A percentile compares a stretch with the other conserved stretches of the same genome.
Evolutionary conservation across 1,139 yeast species (phyloP).

Genomic region (Saccharomyces hybrid): DNA sequence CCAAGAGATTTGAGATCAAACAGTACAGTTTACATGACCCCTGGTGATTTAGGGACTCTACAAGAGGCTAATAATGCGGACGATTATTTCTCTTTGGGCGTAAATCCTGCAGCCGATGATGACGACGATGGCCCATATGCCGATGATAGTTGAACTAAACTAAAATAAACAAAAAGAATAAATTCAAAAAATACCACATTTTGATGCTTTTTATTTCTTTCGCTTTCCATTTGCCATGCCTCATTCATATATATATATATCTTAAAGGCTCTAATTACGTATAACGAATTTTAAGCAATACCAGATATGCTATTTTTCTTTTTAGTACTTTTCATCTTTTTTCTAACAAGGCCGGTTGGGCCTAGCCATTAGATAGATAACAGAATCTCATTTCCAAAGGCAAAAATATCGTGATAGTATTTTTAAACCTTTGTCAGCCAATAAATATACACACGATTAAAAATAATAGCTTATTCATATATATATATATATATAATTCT

Average conservation of each 20-base stretch:
- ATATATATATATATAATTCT: not conserved
- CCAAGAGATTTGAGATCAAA: conserved; percentile 47
- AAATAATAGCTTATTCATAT: not conserved
- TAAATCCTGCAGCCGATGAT: conserved; percentile 43
- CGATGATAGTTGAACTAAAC: not conserved
- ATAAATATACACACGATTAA: not conserved
- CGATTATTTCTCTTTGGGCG: conserved; percentile 74
- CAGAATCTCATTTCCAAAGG: not conserved
- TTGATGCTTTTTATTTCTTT: not conserved
- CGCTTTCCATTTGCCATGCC: not conserved
- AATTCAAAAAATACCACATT: not conserved
- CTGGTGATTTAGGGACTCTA: conserved; percentile 89
- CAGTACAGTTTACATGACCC: conserved; percentile 68
- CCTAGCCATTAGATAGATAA: not conserved
- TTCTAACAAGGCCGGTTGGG: not conserved
- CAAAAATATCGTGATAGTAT: not conserved
- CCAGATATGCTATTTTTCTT: not conserved
- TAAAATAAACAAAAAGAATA: not conserved
- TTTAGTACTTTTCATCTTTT: not conserved
- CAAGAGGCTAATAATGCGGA: conserved; percentile 81
- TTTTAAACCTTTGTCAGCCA: not conserved
- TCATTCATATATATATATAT: not conserved
- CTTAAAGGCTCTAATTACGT: not conserved
- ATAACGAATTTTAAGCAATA: not conserved
- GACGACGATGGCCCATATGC: conserved; percentile 26